Conservation (phyloP, 371 early-diverging fungal genomes). For the Neoconidiobolus thromboides region DNA sequence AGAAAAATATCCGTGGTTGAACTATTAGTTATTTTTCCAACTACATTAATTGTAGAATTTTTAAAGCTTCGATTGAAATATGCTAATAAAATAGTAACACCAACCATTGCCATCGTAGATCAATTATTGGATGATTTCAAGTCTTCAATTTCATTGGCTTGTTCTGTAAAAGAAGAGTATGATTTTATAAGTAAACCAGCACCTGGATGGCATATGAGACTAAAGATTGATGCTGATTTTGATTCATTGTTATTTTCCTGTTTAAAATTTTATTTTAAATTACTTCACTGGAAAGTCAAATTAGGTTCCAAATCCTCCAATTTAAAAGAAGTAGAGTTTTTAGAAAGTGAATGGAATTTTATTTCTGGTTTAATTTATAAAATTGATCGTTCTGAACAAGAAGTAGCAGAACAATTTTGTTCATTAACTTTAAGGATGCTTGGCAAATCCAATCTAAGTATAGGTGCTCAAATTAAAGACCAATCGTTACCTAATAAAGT, state of each 20-base stretch:
- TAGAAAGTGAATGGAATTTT: conserved; percentile 68
- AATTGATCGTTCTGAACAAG: conserved; percentile 50
- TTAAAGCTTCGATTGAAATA: conserved; percentile 55
- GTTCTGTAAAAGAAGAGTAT: conserved; percentile 46
- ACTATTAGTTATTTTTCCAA: conserved; percentile 55
- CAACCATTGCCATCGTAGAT: conserved; percentile 49
- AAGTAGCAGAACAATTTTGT: conserved; percentile 60
- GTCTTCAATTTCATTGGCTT: conserved; percentile 45
- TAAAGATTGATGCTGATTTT: conserved; percentile 39
- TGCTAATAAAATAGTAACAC: conserved; percentile 44
- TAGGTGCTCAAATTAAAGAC: conserved; percentile 22
- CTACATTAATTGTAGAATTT: conserved; percentile 54
- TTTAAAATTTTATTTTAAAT: conserved; percentile 55
- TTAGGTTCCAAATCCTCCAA: conserved; percentile 19
- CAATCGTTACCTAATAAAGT: conserved; percentile 21
- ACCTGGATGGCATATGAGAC: conserved; percentile 42
- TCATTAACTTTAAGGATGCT: conserved; percentile 20
- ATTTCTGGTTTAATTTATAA: conserved; percentile 38
- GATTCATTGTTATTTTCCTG: conserved; percentile 43
- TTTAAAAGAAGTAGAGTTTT: conserved; percentile 50
- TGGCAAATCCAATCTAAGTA: conserved; percentile 23
- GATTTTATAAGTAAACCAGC: conserved; percentile 36
- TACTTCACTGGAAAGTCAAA: conserved; percentile 51
- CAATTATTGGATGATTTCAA: conserved; percentile 66
- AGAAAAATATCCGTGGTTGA: conserved; percentile 39